Evolutionary conservation across 2,329 filamentous ascomycete genomes (phyloP).

Genomic region (Zymoseptoria passerinii): DNA sequence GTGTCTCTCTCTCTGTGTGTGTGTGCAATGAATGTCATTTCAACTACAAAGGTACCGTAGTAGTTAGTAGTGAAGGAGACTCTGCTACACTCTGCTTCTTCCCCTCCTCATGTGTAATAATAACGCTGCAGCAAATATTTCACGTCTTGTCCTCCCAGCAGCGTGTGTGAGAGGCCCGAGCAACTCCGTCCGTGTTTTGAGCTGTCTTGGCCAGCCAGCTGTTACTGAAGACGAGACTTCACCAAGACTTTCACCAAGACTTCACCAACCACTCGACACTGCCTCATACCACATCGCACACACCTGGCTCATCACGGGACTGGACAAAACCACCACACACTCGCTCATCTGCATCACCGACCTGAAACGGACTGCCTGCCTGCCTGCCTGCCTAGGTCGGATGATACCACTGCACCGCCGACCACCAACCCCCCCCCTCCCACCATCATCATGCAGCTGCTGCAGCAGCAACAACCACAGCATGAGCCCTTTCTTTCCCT

Average conservation of each 20-base stretch:
- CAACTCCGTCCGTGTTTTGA: background rate
- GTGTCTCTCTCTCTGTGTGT: too few relatives aligned
- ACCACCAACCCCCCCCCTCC: too few relatives aligned
- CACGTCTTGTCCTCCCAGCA: too few relatives aligned
- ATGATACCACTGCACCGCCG: background rate
- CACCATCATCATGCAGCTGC: background rate
- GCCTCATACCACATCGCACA: background rate
- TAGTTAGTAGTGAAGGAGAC: too few relatives aligned
- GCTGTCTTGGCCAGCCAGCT: background rate
- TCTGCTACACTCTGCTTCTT: too few relatives aligned
- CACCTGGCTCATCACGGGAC: background rate
- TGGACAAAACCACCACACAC: background rate
- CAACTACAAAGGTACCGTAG: too few relatives aligned
- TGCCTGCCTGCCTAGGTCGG: background rate
- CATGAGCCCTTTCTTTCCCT: conserved; percentile 9
- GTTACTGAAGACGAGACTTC: too few relatives aligned
- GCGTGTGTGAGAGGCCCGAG: background rate
- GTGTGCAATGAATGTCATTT: too few relatives aligned
- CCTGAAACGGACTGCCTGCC: background rate
- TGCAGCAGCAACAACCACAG: background rate
- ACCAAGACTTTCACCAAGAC: too few relatives aligned
- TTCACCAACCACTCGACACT: background rate
- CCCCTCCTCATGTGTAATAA: too few relatives aligned
- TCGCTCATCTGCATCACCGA: background rate
- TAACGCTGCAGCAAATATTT: background rate